Evolutionary conservation across 345 rosid genomes (phyloP).

Genomic region (Eutrema yunnanense): DNA sequence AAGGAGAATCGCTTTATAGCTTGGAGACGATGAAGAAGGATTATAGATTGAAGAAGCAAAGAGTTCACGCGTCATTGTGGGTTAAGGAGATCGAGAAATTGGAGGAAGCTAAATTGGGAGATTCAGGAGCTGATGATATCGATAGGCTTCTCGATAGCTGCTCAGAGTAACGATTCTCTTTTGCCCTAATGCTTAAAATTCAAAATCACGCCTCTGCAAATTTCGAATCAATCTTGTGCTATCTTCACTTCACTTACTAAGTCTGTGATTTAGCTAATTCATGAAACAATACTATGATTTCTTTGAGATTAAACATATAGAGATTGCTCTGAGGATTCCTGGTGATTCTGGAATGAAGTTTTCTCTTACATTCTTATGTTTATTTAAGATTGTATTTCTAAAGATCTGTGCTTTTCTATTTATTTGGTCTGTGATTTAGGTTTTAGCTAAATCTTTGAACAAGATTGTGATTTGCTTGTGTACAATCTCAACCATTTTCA

Average conservation of each 20-base stretch:
- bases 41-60: slow-evolving; percentile 87
- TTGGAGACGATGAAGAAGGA: slow-evolving; percentile 86
- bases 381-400: too few relatives aligned
- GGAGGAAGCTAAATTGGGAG: slow-evolving; percentile 68
- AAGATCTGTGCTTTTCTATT: too few relatives aligned
- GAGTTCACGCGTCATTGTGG: slow-evolving; percentile 88
- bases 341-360: not conserved
- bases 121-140: slow-evolving; percentile 57
- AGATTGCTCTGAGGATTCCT: not conserved
- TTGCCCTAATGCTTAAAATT: not conserved
- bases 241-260: not conserved
- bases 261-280: not conserved
- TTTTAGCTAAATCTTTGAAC: not conserved
- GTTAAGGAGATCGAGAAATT: slow-evolving; percentile 81
- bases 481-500: not conserved
- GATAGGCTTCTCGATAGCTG: slow-evolving; percentile 81
- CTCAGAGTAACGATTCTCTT: slow-evolving; percentile 54
- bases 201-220: not conserved
- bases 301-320: not conserved
- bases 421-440: not conserved
- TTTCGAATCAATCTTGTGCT: not conserved
- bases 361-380: too few relatives aligned
- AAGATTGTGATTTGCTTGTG: not conserved
- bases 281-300: not conserved
- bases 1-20: slow-evolving; percentile 46